Conservation (phyloP, 2,329 filamentous ascomycete species). For the Phyllosticta citribraziliensis region DNA sequence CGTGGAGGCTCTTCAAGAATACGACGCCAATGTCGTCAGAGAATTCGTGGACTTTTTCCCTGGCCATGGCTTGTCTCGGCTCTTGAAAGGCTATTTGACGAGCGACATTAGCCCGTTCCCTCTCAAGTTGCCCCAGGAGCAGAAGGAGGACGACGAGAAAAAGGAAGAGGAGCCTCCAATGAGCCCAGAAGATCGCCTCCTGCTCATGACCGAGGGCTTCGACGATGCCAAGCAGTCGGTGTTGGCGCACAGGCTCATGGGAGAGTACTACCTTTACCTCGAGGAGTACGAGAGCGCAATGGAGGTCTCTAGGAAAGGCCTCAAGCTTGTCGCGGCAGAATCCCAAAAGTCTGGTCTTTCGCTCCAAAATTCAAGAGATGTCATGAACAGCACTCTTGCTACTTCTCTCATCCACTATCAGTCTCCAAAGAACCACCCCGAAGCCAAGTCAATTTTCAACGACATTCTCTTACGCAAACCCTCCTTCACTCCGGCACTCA, state of each 20-base stretch:
- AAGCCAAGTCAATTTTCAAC: conserved; percentile 81
- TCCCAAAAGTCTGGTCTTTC: conserved; percentile 56
- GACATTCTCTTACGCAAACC: conserved; percentile 66
- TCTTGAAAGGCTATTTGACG: conserved; percentile 71
- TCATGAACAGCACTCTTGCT: conserved; percentile 66
- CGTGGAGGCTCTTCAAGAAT: conserved; percentile 47
- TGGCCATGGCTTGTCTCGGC: conserved; percentile 68
- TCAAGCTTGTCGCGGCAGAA: conserved; percentile 51
- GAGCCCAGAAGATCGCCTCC: conserved; percentile 66
- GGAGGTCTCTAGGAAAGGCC: conserved; percentile 67
- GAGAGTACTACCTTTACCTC: conserved; percentile 71
- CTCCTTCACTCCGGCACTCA: conserved; percentile 68
- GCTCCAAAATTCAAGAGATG: conserved; percentile 51
- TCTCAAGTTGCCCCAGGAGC: conserved; percentile 15
- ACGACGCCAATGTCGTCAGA: conserved; percentile 67
- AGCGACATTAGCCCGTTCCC: conserved; percentile 81
- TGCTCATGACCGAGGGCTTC: conserved; percentile 61
- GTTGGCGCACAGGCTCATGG: conserved; percentile 73
- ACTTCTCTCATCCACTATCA: conserved; percentile 89
- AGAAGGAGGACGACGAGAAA: conserved; percentile 18
- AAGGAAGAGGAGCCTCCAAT: conserved; percentile 44
- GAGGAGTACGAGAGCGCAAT: conserved; percentile 79
- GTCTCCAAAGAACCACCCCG: conserved; percentile 76
- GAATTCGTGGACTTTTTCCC: conserved; percentile 81
- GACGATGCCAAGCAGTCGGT: conserved; percentile 51